A percentile compares a stretch with the other conserved stretches of the same genome.
phyloP scores from a whole-genome alignment of 257 asterid genomes.

The Nicotiana sylvestris region DNA sequence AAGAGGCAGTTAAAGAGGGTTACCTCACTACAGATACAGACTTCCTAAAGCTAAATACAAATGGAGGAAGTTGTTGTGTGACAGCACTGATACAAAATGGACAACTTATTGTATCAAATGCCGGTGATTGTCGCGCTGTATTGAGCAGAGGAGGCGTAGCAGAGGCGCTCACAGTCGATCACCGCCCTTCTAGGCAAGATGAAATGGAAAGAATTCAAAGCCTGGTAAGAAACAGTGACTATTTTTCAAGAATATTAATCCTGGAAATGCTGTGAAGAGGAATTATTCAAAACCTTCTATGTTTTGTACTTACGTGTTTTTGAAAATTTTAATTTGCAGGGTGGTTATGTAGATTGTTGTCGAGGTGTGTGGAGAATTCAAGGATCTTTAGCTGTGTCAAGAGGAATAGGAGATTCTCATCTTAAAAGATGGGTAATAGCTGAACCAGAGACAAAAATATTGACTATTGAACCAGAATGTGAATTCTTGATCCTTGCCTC shows the following conservation, averaged over 20 bases:
- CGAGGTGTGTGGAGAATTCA: constrained; percentile 85
- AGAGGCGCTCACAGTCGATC: constrained; percentile 69
- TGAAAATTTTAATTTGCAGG: constrained; percentile 27
- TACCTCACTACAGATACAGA: constrained; percentile 62
- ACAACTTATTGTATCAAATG: constrained; percentile 63
- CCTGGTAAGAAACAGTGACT: constrained; percentile 30
- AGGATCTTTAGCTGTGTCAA: constrained; percentile 77
- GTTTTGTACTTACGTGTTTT: background rate
- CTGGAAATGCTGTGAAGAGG: background rate
- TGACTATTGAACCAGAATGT: constrained; percentile 43
- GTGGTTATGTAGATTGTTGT: constrained; percentile 78
- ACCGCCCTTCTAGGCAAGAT: constrained; percentile 56
- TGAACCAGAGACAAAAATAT: constrained; percentile 54
- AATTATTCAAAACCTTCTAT: too few species aligned
- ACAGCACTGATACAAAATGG: constrained; percentile 63
- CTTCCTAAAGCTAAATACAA: constrained; percentile 45
- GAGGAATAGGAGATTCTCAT: constrained; percentile 76
- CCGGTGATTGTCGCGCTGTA: constrained; percentile 85
- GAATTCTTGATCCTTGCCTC: constrained; percentile 84
- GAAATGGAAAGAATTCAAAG: constrained; percentile 63
- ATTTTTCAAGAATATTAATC: too few species aligned
- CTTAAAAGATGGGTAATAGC: constrained; percentile 76
- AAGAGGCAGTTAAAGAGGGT: constrained; percentile 56
- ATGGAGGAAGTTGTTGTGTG: constrained; percentile 72
- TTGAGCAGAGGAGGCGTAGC: constrained; percentile 76